phyloP scores from a whole-genome alignment of 176 grass and related monocot genomes.

The Poa pratensis region DNA sequence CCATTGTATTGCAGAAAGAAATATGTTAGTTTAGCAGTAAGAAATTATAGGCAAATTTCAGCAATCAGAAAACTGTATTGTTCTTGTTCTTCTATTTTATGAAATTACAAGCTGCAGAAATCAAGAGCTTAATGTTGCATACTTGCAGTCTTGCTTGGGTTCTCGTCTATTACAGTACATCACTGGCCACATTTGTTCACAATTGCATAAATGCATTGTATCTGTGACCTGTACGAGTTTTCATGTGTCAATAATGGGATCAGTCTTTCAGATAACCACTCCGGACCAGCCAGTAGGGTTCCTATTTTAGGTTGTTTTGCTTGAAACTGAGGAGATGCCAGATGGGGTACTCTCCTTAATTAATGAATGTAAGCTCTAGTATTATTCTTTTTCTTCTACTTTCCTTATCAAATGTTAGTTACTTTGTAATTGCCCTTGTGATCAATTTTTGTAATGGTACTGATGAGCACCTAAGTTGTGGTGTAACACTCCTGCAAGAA shows the following conservation, averaged over 20 bases:
- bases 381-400: neutral
- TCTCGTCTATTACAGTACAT: neutral
- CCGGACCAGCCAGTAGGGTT: neutral
- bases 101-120: slow-evolving; percentile 30
- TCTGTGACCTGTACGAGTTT: neutral
- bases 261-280: neutral
- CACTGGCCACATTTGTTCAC: neutral
- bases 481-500: neutral
- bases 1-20: slow-evolving; percentile 58
- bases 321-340: neutral
- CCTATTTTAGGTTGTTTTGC: neutral
- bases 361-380: neutral
- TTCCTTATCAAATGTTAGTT: neutral
- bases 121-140: slow-evolving; percentile 29
- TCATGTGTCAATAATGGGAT: neutral
- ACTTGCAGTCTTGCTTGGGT: neutral
- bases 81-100: slow-evolving; percentile 50
- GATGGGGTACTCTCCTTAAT: too few relatives aligned
- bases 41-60: slow-evolving; percentile 58
- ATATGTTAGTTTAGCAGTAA: slow-evolving; percentile 51
- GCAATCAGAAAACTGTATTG: slow-evolving; percentile 15
- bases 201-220: too few relatives aligned
- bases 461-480: neutral
- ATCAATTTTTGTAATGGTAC: neutral
- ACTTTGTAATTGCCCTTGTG: neutral